Conservation (phyloP, 225 moss, liverwort and hornwort species). For the Pleurozium schreberi region DNA sequence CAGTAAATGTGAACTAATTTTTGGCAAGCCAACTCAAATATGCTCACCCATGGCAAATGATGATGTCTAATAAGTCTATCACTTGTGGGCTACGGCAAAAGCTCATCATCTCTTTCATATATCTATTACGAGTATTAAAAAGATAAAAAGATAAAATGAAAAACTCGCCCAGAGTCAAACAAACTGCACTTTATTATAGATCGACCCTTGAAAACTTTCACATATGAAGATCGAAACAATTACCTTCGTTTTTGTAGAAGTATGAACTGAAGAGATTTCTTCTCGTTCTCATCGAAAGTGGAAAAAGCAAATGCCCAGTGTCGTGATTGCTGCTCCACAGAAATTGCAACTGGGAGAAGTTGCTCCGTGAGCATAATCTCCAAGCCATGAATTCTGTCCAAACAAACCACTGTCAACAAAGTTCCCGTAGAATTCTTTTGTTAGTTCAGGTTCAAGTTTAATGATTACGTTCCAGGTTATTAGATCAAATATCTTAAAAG, state of each 20-base stretch:
- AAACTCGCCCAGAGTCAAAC: background rate
- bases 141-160: background rate
- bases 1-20: background rate
- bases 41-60: background rate
- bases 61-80: background rate
- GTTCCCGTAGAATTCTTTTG: background rate
- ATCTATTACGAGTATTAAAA: background rate
- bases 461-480: no score
- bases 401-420: constrained; percentile 3
- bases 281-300: constrained; percentile 70
- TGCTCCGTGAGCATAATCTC: constrained; percentile 83
- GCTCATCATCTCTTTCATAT: background rate
- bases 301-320: constrained; percentile 74
- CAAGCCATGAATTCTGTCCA: constrained; percentile 66
- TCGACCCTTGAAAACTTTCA: background rate
- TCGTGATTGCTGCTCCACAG: constrained; percentile 68
- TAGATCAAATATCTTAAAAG: background rate
- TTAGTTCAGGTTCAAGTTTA: background rate
- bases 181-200: background rate
- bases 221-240: background rate
- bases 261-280: constrained; percentile 67
- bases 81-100: background rate
- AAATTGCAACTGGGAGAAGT: constrained; percentile 41
- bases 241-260: constrained; percentile 77
- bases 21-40: background rate